Evolutionary conservation across 139 green algal species (phyloP).

Genomic region (Limnomonas spitsbergensis): DNA sequence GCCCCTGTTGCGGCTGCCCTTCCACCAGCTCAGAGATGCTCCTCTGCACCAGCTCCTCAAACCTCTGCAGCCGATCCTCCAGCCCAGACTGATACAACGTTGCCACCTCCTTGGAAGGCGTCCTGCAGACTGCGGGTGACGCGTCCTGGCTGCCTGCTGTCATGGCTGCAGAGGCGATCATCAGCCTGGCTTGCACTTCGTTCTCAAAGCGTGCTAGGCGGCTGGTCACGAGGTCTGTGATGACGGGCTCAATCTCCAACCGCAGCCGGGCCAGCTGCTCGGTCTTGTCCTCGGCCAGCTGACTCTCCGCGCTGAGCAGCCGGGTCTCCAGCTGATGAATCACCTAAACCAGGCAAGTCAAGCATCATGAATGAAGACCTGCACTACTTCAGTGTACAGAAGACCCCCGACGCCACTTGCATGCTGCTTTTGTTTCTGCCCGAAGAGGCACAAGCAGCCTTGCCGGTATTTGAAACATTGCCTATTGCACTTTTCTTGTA

Average conservation of each 20-base stretch:
- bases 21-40: background rate
- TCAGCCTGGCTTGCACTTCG: conserved; percentile 1
- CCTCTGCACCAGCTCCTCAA: conserved; percentile 1
- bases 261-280: background rate
- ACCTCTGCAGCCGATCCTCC: background rate
- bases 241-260: background rate
- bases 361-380: too few relatives aligned
- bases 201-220: conserved; percentile 5
- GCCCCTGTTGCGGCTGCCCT: too few relatives aligned
- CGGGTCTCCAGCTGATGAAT: background rate
- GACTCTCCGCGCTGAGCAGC: background rate
- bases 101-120: background rate
- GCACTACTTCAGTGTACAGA: too few relatives aligned
- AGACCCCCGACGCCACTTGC: too few relatives aligned
- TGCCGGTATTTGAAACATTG: too few relatives aligned
- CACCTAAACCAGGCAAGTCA: background rate
- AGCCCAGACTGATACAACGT: background rate
- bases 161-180: background rate
- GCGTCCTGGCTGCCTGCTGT: too few relatives aligned
- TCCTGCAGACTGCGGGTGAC: too few relatives aligned
- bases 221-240: background rate
- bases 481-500: too few relatives aligned
- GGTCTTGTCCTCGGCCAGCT: background rate
- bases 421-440: too few relatives aligned
- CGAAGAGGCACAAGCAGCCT: too few relatives aligned